Evolutionary conservation across 495 filamentous ascomycete species (phyloP).

Genomic region (Podospora pseudopauciseta): DNA sequence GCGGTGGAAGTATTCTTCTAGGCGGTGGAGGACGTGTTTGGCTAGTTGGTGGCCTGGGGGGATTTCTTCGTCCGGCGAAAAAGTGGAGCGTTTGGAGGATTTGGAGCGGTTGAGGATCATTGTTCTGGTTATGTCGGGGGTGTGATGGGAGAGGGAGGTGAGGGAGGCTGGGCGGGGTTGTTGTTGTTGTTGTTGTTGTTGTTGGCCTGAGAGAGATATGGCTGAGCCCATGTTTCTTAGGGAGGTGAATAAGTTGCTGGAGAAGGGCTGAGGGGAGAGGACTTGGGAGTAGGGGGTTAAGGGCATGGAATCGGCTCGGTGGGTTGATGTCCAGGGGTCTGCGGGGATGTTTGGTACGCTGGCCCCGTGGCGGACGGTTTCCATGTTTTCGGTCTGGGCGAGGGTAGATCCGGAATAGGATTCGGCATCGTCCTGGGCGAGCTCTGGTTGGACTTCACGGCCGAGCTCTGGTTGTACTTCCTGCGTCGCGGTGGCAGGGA

Average conservation of each 20-base stretch:
- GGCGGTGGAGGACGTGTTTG: slow-evolving; percentile 34
- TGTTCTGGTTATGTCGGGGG: slow-evolving; percentile 25
- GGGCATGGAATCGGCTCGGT: not conserved
- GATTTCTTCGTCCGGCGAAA: slow-evolving; percentile 20
- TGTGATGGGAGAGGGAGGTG: not conserved
- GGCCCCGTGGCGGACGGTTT: not conserved
- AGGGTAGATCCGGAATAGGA: slow-evolving; percentile 31
- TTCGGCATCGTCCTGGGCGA: slow-evolving; percentile 24
- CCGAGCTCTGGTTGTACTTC: not conserved
- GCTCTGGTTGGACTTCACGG: not conserved
- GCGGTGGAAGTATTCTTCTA: slow-evolving; percentile 44
- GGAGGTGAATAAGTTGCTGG: slow-evolving; percentile 2
- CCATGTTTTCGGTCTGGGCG: slow-evolving; percentile 21
- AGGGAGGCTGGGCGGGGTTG: slow-evolving; percentile 13
- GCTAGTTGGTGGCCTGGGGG: slow-evolving; percentile 34
- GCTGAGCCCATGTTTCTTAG: slow-evolving; percentile 19
- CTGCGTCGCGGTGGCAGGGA: not conserved
- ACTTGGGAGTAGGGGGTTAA: not conserved
- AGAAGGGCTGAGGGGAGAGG: slow-evolving; percentile 3
- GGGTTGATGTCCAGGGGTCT: slow-evolving; percentile 6
- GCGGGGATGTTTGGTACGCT: not conserved
- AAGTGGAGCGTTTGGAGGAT: slow-evolving; percentile 30
- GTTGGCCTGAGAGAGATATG: slow-evolving; percentile 17
- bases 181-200: slow-evolving; percentile 20
- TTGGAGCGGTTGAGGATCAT: slow-evolving; percentile 35